Evolutionary conservation across 192 early-diverging fungal genomes (phyloP), one percentile per base, ranked within the genome.

Genomic region (Diversispora epigaea): DNA sequence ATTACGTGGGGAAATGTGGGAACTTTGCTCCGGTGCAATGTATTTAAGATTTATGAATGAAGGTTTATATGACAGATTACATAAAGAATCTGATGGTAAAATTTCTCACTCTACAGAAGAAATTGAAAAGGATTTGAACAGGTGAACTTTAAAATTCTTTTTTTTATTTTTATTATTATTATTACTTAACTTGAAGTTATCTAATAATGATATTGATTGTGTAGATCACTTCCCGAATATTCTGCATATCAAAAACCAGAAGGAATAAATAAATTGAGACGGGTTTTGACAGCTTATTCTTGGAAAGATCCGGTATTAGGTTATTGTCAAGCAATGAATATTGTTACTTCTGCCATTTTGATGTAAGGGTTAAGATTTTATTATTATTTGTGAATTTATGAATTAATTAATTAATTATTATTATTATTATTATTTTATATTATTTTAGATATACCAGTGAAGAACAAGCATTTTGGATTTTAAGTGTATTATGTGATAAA

Each of bases 261-360:
- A 79, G 98, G 98, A 0, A 98, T 99, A 62, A 87, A 94, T 50
- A 89, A 93, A 5, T 83, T 99, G 55, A 91, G 98, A n/a, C 89
- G 95, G 19, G 96, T 98, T 32, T 83, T 99, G 52, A 92, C 91
- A 68, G 91, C 92, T 3, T 95, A 95, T 76, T 85, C 93, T 19
- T 89, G 90, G 88, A 90, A 89, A 69, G 89, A 94, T 71, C 87
- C 93, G 0, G 95, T 97, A 79, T 89, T 99, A 21, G 98, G 98
- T n/a, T 99, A 99, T 82, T 99, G 98, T 81, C 98, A 99, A 80
- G 96, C 98, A 3, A 99, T 99, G 98, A 99, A 99, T 81, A 96
- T 99, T 85, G 92, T 99, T 1, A 94, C 95, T 55, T 95, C 93
- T 40, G 93, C 96, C 0, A 84, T 99, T 76, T 83, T 99, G 57